Percentiles rank a stretch among this genome's conserved stretches.
phyloP scores from a whole-genome alignment of 768 basidiomycete species.

The Tricholoma hemisulphureum region DNA sequence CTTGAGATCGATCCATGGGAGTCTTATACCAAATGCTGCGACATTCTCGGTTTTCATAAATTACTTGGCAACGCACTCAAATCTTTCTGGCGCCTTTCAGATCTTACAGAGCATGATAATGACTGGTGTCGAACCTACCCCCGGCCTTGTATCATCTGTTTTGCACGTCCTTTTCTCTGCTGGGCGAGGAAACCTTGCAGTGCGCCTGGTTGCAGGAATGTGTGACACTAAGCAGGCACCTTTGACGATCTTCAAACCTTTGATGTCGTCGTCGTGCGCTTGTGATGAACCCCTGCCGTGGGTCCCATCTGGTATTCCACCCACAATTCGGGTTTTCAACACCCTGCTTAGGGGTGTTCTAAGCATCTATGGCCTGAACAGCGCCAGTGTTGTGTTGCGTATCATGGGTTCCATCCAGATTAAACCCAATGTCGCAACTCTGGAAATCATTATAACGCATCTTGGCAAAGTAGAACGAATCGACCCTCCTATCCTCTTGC shows the following conservation, averaged over 20 bases:
- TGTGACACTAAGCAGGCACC: constrained; percentile 34
- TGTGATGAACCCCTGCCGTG: constrained; percentile 25
- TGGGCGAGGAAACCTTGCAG: constrained; percentile 47
- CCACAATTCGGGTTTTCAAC: constrained; percentile 57
- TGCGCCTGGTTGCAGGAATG: constrained; percentile 48
- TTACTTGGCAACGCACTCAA: constrained; percentile 43
- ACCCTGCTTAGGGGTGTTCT: constrained; percentile 54
- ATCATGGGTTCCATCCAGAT: constrained; percentile 56
- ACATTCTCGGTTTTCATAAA: constrained; percentile 68
- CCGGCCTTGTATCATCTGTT: constrained; percentile 49
- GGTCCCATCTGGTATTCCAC: constrained; percentile 29
- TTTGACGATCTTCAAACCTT: constrained; percentile 25
- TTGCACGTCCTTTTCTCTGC: constrained; percentile 53
- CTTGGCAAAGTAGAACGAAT: constrained; percentile 43
- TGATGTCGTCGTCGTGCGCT: constrained; percentile 16
- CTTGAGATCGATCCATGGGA: constrained; percentile 8
- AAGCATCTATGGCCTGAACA: constrained; percentile 46
- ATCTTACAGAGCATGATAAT: constrained; percentile 48
- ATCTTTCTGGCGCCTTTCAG: constrained; percentile 44
- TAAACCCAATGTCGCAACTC: constrained; percentile 51
- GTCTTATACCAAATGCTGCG: constrained; percentile 46
- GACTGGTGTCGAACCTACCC: constrained; percentile 43
- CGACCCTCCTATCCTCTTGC: constrained; percentile 46
- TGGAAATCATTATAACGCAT: constrained; percentile 54
- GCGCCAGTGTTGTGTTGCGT: constrained; percentile 44